A percentile compares a stretch with the other conserved stretches of the same genome.
These are phyloP conservation scores for Apiospora rasikravindrae DNA, from an alignment of 2,329 filamentous ascomycete species.

Conservation along the genomic window DNA sequence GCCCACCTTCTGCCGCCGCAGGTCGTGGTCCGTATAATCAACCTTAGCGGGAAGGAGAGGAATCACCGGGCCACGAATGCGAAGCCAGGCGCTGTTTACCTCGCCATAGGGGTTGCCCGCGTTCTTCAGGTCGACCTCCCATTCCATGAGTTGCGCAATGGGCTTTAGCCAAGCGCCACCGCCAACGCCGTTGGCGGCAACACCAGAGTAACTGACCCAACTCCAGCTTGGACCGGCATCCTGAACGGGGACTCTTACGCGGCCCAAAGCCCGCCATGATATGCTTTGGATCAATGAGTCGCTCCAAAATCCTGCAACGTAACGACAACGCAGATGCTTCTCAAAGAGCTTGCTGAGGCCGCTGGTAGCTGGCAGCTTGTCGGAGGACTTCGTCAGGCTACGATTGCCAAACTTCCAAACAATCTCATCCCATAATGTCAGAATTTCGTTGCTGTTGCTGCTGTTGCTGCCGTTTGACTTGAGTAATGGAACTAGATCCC, in stretches of 20 bases:
- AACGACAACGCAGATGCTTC: background rate
- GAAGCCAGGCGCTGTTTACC: background rate
- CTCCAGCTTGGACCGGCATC: background rate
- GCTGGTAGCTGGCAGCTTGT: background rate
- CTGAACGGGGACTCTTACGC: background rate
- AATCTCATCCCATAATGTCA: background rate
- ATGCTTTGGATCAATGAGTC: background rate
- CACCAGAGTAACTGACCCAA: background rate
- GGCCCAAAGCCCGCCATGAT: background rate
- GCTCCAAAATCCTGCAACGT: background rate
- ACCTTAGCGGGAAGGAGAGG: background rate
- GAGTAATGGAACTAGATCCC: background rate
- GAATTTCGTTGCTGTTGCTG: background rate
- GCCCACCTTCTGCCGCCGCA: background rate
- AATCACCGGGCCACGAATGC: background rate
- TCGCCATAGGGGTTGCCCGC: background rate
- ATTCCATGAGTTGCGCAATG: background rate
- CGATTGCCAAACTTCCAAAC: background rate
- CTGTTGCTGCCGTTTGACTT: background rate
- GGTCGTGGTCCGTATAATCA: background rate
- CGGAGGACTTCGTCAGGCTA: background rate
- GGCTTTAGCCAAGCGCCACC: background rate
- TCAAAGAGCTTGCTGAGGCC: background rate
- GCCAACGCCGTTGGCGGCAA: background rate
- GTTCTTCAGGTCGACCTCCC: background rate